Percentiles rank a stretch among this genome's conserved stretches.
Evolutionary conservation across 179 eudicot genomes (phyloP).

Genomic region (Drosera spatulata): DNA sequence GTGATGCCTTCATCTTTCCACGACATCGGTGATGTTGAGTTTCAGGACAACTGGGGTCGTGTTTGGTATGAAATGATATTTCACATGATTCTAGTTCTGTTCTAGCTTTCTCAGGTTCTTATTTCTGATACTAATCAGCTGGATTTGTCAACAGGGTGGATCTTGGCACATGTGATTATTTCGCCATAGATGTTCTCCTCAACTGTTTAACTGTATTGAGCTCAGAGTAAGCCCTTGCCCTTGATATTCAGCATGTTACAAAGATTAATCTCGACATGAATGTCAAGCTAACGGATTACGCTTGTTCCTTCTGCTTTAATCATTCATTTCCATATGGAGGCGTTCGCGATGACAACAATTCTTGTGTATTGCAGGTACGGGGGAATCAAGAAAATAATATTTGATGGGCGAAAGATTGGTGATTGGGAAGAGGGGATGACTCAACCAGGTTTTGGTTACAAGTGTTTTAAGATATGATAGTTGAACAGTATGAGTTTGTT

Average conservation of each 20-base stretch:
- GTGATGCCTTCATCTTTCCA: slow-evolving; percentile 95
- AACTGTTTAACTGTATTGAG: slow-evolving; percentile 81
- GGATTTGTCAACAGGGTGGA: slow-evolving; percentile 64
- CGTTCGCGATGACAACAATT: background rate
- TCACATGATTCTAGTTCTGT: background rate
- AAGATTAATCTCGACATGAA: background rate
- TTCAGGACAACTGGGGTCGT: slow-evolving; percentile 97
- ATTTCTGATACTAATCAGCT: slow-evolving; percentile 1
- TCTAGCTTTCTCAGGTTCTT: background rate
- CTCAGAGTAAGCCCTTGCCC: slow-evolving; percentile 59
- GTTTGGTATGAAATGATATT: slow-evolving; percentile 44
- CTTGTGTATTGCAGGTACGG: slow-evolving; percentile 40
- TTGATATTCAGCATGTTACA: too few species aligned
- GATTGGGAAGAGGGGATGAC: slow-evolving; percentile 99
- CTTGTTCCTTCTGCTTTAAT: background rate
- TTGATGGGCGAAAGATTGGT: slow-evolving; percentile 78
- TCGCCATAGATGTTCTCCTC: slow-evolving; percentile 79
- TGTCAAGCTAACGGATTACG: background rate
- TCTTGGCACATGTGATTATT: slow-evolving; percentile 83
- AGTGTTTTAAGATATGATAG: slow-evolving; percentile 59
- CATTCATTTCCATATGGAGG: background rate
- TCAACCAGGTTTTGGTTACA: slow-evolving; percentile 62
- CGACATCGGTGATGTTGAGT: slow-evolving; percentile 79
- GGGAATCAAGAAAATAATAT: slow-evolving; percentile 85
- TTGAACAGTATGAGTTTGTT: too few species aligned